Evolutionary conservation across 2,329 filamentous ascomycete genomes (phyloP).

Genomic region (Daldinia eschscholtzii): DNA sequence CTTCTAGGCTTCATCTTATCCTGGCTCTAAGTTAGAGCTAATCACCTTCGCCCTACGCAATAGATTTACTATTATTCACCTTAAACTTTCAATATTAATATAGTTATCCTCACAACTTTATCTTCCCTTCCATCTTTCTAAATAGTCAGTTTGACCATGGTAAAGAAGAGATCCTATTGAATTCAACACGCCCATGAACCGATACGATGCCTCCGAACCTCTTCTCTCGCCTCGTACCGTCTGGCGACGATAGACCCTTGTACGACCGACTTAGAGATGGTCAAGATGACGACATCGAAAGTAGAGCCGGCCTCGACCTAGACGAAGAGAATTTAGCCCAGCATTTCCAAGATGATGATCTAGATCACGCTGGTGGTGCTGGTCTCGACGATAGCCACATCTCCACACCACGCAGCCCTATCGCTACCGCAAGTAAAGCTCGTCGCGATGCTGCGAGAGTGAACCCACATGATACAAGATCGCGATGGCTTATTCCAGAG

Average conservation of each 20-base stretch:
- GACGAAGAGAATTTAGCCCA: constrained; percentile 68
- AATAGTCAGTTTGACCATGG: constrained; percentile 10
- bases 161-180: constrained; percentile 23
- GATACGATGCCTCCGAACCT: constrained; percentile 61
- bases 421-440: constrained; percentile 37
- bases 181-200: constrained; percentile 24
- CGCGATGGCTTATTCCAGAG: constrained; percentile 52
- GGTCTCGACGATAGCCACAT: constrained; percentile 61
- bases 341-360: constrained; percentile 64
- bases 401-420: constrained; percentile 56
- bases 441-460: constrained; percentile 29
- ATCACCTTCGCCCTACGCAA: not conserved
- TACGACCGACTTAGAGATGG: constrained; percentile 65
- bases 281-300: constrained; percentile 58
- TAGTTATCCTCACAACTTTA: not conserved
- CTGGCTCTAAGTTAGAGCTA: not conserved
- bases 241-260: constrained; percentile 58
- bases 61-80: not conserved
- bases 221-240: constrained; percentile 60
- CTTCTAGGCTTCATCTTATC: not conserved
- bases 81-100: not conserved
- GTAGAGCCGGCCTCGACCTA: constrained; percentile 58
- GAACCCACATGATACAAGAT: constrained; percentile 37
- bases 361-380: constrained; percentile 59
- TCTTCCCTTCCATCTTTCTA: not conserved